phyloP scores from a whole-genome alignment of 169 alveolate species.

The Plasmodium gaboni region DNA sequence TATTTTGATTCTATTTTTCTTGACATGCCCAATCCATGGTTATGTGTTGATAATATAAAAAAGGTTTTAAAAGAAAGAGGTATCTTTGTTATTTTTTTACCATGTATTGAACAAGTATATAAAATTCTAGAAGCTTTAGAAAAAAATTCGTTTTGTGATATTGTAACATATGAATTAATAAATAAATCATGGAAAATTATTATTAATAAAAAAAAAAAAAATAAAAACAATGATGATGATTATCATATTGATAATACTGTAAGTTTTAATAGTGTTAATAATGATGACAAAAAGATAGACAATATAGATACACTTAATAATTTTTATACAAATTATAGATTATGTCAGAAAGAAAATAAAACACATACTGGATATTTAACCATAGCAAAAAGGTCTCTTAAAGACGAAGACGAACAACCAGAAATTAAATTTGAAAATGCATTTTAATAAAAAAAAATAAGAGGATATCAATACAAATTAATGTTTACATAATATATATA shows the following conservation, averaged over 20 bases:
- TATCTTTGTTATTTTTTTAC: constrained; percentile 90
- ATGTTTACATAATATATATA: neutral
- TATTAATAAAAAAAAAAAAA: constrained; percentile 61
- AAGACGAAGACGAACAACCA: constrained; percentile 66
- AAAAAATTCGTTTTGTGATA: constrained; percentile 74
- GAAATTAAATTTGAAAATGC: constrained; percentile 28
- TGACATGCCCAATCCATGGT: constrained; percentile 95
- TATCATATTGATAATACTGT: too few relatives aligned
- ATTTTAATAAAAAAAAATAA: neutral
- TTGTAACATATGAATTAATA: constrained; percentile 89
- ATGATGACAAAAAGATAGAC: neutral
- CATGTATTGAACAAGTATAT: constrained; percentile 92
- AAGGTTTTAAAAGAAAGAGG: constrained; percentile 85
- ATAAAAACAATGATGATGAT: neutral
- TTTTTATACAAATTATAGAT: constrained; percentile 3
- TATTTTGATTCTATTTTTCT: constrained; percentile 89
- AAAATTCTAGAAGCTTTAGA: constrained; percentile 82
- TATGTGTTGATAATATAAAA: constrained; percentile 86
- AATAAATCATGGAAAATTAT: constrained; percentile 91
- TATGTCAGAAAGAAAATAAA: constrained; percentile 66
- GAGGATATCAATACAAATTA: neutral
- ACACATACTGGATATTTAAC: constrained; percentile 76
- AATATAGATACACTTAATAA: neutral
- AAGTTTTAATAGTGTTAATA: neutral
- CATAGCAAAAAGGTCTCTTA: constrained; percentile 35